Conservation (phyloP, 1,284 basidiomycete species). For the Trametes hirsuta region DNA sequence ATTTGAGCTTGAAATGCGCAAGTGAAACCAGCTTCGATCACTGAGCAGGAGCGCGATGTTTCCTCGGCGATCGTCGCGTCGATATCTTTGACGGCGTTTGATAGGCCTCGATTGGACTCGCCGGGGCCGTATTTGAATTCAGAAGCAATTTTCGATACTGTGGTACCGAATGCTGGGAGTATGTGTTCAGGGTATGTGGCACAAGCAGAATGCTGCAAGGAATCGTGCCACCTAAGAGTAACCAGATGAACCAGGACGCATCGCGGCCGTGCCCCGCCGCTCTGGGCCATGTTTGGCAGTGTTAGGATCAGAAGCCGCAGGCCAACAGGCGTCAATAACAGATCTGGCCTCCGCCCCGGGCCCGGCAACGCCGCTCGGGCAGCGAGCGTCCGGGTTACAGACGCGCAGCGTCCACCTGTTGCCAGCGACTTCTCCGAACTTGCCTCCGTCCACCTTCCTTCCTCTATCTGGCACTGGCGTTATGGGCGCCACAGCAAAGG, state of each 20-base stretch:
- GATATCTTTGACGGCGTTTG: too few relatives aligned
- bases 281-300: constrained; percentile 19
- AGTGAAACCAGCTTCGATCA: too few relatives aligned
- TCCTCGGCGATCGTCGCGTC: too few relatives aligned
- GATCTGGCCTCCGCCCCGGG: neutral
- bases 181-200: neutral
- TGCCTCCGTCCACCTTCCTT: neutral
- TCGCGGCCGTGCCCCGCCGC: neutral
- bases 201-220: neutral
- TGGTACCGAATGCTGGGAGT: too few relatives aligned
- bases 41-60: too few relatives aligned
- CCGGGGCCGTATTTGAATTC: too few relatives aligned
- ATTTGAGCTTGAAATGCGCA: too few relatives aligned
- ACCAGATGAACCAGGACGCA: neutral
- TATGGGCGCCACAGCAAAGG: constrained; percentile 5
- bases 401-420: neutral
- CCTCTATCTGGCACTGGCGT: neutral
- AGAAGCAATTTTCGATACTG: too few relatives aligned
- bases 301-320: constrained; percentile 31
- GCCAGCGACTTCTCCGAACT: constrained; percentile 3
- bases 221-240: neutral
- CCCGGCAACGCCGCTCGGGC: neutral
- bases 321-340: constrained; percentile 29
- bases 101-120: too few relatives aligned
- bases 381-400: neutral